Percentiles rank a stretch among this genome's conserved stretches.
These are phyloP conservation scores for Suillus sp. DNA, from an alignment of 768 basidiomycete species.

Conservation along the genomic window DNA sequence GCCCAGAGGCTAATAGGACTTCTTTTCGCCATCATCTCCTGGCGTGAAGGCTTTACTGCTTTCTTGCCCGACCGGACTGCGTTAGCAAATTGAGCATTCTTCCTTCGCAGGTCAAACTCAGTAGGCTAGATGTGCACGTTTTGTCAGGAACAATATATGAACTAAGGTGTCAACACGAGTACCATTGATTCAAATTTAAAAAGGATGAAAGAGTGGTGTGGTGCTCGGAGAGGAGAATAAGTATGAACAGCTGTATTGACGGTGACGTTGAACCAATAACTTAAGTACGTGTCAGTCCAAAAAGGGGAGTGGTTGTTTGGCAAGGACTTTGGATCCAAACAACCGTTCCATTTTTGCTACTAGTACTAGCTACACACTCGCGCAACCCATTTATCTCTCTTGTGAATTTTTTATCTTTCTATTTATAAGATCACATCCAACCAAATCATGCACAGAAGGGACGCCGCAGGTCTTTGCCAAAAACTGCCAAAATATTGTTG, in stretches of 20 bases:
- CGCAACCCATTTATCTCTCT: too few species aligned
- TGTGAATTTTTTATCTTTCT: too few species aligned
- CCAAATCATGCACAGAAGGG: too few species aligned
- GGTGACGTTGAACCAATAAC: conserved; percentile 11
- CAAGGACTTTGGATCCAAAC: conserved; percentile 32
- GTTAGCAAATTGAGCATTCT: conserved; percentile 79
- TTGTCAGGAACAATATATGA: neutral
- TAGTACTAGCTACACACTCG: too few species aligned
- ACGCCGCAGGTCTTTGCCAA: too few species aligned
- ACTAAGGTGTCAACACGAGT: conserved; percentile 9
- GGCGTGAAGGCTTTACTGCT: conserved; percentile 67
- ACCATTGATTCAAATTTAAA: conserved; percentile 32
- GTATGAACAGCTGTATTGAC: conserved; percentile 7
- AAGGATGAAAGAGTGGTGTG: conserved; percentile 34
- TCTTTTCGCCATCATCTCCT: conserved; percentile 68
- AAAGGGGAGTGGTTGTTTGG: conserved; percentile 26
- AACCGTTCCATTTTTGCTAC: conserved; percentile 17
- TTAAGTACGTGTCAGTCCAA: conserved; percentile 20
- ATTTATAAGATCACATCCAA: too few species aligned
- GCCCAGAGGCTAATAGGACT: conserved; percentile 80
- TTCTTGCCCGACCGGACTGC: conserved; percentile 77
- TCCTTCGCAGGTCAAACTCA: conserved; percentile 79
- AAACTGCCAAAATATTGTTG: too few species aligned
- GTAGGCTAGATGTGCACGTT: conserved; percentile 53
- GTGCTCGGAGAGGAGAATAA: conserved; percentile 7